A percentile compares a stretch with the other conserved stretches of the same genome.
These are phyloP conservation scores for Cucurbita maxima DNA, from an alignment of 306 rosid genomes.

Conservation along the genomic window DNA sequence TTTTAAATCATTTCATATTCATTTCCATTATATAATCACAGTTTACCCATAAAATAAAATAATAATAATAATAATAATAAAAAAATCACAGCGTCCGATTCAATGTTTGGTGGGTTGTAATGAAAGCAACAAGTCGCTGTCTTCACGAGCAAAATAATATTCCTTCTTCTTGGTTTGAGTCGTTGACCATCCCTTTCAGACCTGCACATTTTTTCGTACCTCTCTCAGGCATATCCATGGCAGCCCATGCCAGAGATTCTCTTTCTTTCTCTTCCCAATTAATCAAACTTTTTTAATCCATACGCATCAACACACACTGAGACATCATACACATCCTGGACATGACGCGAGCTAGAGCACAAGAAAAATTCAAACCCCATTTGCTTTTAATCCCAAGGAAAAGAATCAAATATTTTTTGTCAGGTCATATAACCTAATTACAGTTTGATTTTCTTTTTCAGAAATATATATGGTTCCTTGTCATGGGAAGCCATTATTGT, in stretches of 20 bases:
- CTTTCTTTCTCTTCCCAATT: not conserved
- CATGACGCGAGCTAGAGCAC: not conserved
- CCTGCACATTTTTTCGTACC: not conserved
- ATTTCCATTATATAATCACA: not conserved
- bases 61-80: not conserved
- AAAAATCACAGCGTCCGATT: not conserved
- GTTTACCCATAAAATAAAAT: not conserved
- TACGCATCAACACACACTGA: not conserved
- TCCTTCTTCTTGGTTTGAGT: conserved; percentile 1
- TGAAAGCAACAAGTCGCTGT: conserved; percentile 5
- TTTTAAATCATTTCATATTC: not conserved
- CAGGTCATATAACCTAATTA: not conserved
- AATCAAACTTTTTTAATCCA: not conserved
- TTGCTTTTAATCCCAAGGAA: not conserved
- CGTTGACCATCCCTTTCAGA: conserved; percentile 3
- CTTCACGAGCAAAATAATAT: conserved; percentile 5
- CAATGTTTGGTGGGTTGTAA: not conserved
- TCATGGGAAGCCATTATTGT: conserved; percentile 10
- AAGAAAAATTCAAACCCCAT: not conserved
- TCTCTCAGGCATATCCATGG: not conserved
- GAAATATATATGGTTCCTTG: not conserved
- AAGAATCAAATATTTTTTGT: not conserved
- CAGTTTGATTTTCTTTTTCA: not conserved
- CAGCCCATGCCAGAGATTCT: not conserved
- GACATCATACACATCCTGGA: not conserved